A percentile compares a stretch with the other conserved stretches of the same genome.
These are phyloP conservation scores for Vararia minispora DNA, from an alignment of 768 basidiomycete genomes.

Conservation along the genomic window DNA sequence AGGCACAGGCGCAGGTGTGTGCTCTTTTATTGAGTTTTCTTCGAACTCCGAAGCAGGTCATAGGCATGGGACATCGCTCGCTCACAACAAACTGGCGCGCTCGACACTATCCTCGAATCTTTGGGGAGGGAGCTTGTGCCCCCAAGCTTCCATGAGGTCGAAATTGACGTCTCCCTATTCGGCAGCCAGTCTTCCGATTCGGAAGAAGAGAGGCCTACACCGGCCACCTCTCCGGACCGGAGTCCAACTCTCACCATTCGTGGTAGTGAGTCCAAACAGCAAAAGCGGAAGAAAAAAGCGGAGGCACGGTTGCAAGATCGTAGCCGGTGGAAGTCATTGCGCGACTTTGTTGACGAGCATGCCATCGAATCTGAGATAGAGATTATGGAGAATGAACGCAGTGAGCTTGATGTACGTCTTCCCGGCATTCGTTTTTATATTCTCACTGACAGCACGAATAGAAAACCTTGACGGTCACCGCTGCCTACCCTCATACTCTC, in stretches of 20 bases:
- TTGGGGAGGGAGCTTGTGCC: conserved; percentile 67
- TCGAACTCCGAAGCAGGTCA: neutral
- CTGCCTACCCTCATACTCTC: conserved; percentile 59
- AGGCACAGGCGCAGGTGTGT: conserved; percentile 51
- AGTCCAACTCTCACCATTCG: conserved; percentile 34
- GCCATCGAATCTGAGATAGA: conserved; percentile 72
- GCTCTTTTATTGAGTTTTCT: neutral
- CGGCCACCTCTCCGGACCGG: conserved; percentile 16
- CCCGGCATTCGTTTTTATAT: neutral
- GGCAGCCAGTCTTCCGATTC: conserved; percentile 56
- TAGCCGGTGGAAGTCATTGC: conserved; percentile 65
- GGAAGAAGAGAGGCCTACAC: conserved; percentile 15
- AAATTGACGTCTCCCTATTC: conserved; percentile 66
- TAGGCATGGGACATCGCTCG: conserved; percentile 67
- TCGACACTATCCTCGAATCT: conserved; percentile 63
- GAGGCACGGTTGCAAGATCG: too few species aligned
- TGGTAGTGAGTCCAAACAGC: conserved; percentile 8
- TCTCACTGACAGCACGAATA: too few species aligned
- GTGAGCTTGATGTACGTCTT: conserved; percentile 49
- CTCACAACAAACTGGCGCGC: conserved; percentile 43
- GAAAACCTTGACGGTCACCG: conserved; percentile 52
- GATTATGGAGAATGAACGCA: conserved; percentile 58
- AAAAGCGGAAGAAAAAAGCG: conserved; percentile 12
- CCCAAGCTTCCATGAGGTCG: conserved; percentile 59
- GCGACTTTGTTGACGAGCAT: conserved; percentile 80